phyloP scores from a whole-genome alignment of 495 filamentous ascomycete species.

The Hyaloscypha finlandica region DNA sequence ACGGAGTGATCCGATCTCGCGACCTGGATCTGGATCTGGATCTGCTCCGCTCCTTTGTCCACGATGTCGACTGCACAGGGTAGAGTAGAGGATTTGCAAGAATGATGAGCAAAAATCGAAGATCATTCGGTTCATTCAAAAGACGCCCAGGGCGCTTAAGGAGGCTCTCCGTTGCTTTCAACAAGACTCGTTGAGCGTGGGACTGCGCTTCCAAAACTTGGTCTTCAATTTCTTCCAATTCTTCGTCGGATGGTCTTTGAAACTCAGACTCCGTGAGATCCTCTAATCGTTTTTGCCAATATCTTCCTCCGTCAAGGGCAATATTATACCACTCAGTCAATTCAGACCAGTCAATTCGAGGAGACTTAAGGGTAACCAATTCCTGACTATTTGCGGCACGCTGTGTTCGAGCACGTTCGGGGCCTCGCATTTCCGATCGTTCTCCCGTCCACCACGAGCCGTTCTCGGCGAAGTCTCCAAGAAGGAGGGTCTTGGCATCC shows the following conservation, averaged over 20 bases:
- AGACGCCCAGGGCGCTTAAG: conserved; percentile 81
- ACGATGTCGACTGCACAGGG: conserved; percentile 29
- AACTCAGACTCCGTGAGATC: conserved; percentile 39
- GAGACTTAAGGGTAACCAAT: conserved; percentile 60
- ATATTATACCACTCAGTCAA: conserved; percentile 74
- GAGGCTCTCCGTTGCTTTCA: conserved; percentile 82
- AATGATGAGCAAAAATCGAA: conserved; percentile 81
- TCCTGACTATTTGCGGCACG: conserved; percentile 26
- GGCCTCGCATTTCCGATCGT: conserved; percentile 41
- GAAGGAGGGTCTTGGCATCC: conserved; percentile 75
- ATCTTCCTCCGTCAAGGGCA: conserved; percentile 65
- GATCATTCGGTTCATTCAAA: conserved; percentile 67
- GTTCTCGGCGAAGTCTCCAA: conserved; percentile 83
- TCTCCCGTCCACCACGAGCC: conserved; percentile 81
- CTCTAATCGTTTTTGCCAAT: conserved; percentile 56
- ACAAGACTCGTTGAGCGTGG: conserved; percentile 66
- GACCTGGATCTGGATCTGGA: conserved; percentile 30
- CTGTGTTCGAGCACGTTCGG: conserved; percentile 37
- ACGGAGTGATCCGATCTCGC: conserved; percentile 7
- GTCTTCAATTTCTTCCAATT: conserved; percentile 53
- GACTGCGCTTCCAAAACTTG: conserved; percentile 67
- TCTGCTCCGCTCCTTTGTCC: conserved; percentile 35
- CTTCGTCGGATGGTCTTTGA: conserved; percentile 28
- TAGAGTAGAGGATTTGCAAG: conserved; percentile 80
- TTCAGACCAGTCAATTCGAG: conserved; percentile 75